These are phyloP conservation scores for Trichoderma gamsii DNA, from an alignment of 495 filamentous ascomycete genomes.

Conservation along the genomic window DNA sequence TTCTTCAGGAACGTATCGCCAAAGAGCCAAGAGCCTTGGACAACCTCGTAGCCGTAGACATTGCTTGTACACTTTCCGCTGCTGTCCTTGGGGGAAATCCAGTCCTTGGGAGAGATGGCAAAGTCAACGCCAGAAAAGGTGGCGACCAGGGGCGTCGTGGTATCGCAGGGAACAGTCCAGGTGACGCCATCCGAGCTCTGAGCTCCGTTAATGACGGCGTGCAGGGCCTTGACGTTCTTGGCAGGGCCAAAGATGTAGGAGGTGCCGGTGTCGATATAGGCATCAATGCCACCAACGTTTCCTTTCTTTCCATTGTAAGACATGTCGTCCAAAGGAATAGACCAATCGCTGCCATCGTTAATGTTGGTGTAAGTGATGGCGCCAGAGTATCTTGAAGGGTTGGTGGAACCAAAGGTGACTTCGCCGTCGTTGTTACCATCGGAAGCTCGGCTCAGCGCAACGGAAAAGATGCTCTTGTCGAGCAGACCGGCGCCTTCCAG, in stretches of 20 bases:
- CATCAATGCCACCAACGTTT: slow-evolving; percentile 45
- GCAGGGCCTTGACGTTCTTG: slow-evolving; percentile 56
- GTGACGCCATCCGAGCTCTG: slow-evolving; percentile 41
- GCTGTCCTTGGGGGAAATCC: slow-evolving; percentile 46
- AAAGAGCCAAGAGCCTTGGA: slow-evolving; percentile 57
- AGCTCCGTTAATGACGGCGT: slow-evolving; percentile 59
- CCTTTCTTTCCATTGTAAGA: slow-evolving; percentile 50
- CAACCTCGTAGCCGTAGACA: slow-evolving; percentile 48
- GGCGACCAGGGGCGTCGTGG: slow-evolving; percentile 37
- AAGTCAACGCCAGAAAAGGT: slow-evolving; percentile 50
- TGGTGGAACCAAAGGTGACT: slow-evolving; percentile 66
- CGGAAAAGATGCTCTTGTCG: slow-evolving; percentile 56
- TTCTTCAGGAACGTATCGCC: slow-evolving; percentile 86
- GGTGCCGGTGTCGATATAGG: slow-evolving; percentile 78
- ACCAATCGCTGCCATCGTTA: slow-evolving; percentile 47
- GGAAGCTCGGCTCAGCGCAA: slow-evolving; percentile 57
- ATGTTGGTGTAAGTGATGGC: slow-evolving; percentile 57
- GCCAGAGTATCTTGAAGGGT: slow-evolving; percentile 59
- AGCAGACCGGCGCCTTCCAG: slow-evolving; percentile 54
- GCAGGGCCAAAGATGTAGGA: slow-evolving; percentile 65
- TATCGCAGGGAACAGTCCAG: slow-evolving; percentile 65
- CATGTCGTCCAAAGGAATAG: slow-evolving; percentile 59
- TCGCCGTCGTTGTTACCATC: slow-evolving; percentile 66
- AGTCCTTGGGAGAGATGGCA: slow-evolving; percentile 61
- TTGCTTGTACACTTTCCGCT: slow-evolving; percentile 56